These are phyloP conservation scores for Botrytis hyacinthi DNA, from an alignment of 2,329 filamentous ascomycete species.

Conservation along the genomic window DNA sequence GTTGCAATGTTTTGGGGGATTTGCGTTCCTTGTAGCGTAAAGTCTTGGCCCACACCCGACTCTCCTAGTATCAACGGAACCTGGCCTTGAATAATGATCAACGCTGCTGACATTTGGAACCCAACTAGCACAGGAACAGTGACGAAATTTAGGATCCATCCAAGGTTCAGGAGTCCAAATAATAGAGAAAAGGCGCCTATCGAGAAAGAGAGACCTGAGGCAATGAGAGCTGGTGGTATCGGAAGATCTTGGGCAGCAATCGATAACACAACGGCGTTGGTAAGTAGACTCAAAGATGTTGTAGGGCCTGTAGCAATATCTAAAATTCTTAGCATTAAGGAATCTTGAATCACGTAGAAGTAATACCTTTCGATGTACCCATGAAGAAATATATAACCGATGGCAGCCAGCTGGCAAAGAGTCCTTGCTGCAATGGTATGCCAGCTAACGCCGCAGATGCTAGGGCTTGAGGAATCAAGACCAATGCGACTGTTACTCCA, in stretches of 20 bases:
- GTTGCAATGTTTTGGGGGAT: not conserved
- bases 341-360: too few species aligned
- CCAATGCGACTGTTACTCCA: conserved; percentile 58
- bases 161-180: conserved; percentile 60
- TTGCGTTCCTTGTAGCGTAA: not conserved
- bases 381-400: conserved; percentile 57
- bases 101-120: conserved; percentile 64
- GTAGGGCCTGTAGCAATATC: conserved; percentile 63
- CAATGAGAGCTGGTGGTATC: conserved; percentile 43
- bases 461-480: conserved; percentile 61
- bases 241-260: conserved; percentile 49
- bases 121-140: conserved; percentile 62
- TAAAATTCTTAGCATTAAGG: conserved; percentile 33
- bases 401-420: conserved; percentile 60
- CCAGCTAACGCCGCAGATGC: conserved; percentile 62
- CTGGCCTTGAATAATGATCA: conserved; percentile 65
- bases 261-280: conserved; percentile 56
- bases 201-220: conserved; percentile 60
- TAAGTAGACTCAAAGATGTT: conserved; percentile 62
- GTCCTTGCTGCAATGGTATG: conserved; percentile 58
- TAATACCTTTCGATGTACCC: conserved; percentile 58
- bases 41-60: conserved; percentile 37
- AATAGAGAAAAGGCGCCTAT: conserved; percentile 60
- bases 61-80: conserved; percentile 51
- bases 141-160: conserved; percentile 65